Evolutionary conservation across 257 asterid genomes (phyloP).

Genomic region (Ilex asprella): DNA sequence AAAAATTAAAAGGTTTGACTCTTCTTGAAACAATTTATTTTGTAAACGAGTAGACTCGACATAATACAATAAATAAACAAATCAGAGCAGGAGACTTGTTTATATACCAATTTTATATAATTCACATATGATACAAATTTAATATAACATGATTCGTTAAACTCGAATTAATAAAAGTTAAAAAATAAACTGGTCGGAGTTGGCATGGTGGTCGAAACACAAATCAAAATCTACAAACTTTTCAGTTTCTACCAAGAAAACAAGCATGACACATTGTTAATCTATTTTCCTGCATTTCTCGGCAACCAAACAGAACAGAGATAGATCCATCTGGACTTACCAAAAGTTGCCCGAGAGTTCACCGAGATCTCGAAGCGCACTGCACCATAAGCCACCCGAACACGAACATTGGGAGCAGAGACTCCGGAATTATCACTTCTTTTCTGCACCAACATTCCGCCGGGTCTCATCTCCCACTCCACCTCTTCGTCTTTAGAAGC

Average conservation of each 20-base stretch:
- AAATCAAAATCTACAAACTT: too few relatives aligned
- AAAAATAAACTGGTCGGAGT: too few relatives aligned
- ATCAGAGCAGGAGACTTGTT: too few relatives aligned
- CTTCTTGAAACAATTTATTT: not conserved
- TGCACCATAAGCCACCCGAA: conserved; percentile 45
- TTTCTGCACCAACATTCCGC: conserved; percentile 75
- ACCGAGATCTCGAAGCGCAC: conserved; percentile 40
- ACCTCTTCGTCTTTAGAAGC: conserved; percentile 27
- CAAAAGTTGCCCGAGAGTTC: conserved; percentile 48
- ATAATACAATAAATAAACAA: too few relatives aligned
- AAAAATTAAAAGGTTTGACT: too few relatives aligned
- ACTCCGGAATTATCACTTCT: conserved; percentile 25
- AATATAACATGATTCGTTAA: too few relatives aligned
- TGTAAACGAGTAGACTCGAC: not conserved
- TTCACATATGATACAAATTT: too few relatives aligned
- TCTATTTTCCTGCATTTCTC: not conserved
- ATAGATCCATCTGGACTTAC: conserved; percentile 13
- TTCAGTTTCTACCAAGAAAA: too few relatives aligned
- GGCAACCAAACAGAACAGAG: not conserved
- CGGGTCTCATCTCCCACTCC: conserved; percentile 64
- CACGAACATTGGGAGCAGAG: conserved; percentile 26
- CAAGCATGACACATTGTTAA: too few relatives aligned
- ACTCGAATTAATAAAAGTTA: too few relatives aligned
- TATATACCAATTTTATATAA: too few relatives aligned
- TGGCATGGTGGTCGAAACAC: too few relatives aligned